Evolutionary conservation across 805 yeast species (phyloP).

Genomic region (Barnettozyma sucrosica): DNA sequence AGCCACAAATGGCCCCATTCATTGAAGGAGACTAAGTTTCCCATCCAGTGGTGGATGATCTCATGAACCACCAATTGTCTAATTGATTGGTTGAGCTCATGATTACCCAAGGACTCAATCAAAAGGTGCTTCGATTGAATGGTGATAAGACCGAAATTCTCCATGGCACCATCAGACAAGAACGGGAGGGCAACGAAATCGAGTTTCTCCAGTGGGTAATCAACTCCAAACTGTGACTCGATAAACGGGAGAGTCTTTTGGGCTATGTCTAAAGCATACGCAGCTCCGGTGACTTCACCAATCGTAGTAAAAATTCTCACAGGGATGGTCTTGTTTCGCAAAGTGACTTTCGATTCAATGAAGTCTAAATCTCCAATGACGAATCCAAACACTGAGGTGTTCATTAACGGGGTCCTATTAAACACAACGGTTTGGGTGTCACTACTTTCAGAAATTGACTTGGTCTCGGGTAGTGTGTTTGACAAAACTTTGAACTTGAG

Average conservation of each 20-base stretch:
- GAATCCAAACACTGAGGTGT: constrained; percentile 62
- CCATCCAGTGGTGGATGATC: constrained; percentile 76
- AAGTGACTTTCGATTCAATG: constrained; percentile 32
- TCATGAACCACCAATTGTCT: constrained; percentile 65
- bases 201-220: constrained; percentile 56
- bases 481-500: constrained; percentile 45
- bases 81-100: constrained; percentile 29
- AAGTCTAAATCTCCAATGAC: constrained; percentile 62
- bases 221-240: constrained; percentile 36
- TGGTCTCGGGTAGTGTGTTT: constrained; percentile 36
- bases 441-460: constrained; percentile 20
- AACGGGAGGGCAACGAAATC: constrained; percentile 69
- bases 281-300: constrained; percentile 43
- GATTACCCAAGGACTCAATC: constrained; percentile 28
- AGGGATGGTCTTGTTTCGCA: constrained; percentile 33
- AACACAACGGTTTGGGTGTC: constrained; percentile 36
- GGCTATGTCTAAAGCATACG: constrained; percentile 45
- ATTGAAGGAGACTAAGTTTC: constrained; percentile 60
- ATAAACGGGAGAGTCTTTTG: constrained; percentile 43
- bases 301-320: constrained; percentile 49
- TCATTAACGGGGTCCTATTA: constrained; percentile 50
- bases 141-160: constrained; percentile 67
- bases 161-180: constrained; percentile 74
- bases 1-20: constrained; percentile 69
- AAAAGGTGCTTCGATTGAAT: constrained; percentile 47